Conservation (phyloP, 2,329 filamentous ascomycete species). For the Penicillium vulpinum region DNA sequence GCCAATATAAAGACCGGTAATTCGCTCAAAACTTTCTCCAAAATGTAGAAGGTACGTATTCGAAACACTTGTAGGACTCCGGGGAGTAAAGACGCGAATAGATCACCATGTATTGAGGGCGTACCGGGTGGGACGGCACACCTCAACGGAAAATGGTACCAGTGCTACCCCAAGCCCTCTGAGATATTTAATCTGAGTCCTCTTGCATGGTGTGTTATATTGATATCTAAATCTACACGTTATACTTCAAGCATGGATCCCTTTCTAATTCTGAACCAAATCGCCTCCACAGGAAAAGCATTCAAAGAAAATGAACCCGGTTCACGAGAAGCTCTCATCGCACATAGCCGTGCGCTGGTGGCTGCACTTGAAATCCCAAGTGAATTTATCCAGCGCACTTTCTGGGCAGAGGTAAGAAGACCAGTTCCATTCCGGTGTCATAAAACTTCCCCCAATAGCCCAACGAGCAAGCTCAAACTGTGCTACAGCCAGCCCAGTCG, state of each 20-base stretch:
- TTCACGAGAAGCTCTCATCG: conserved; percentile 40
- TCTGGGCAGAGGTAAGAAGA: conserved; percentile 42
- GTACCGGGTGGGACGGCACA: background rate
- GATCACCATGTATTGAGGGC: background rate
- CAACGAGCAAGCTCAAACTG: background rate
- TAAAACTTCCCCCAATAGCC: background rate
- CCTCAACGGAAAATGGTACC: background rate
- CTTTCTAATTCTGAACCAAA: background rate
- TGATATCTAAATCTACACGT: background rate
- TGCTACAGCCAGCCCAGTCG: background rate
- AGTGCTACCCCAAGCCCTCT: background rate
- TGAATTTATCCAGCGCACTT: conserved; percentile 36
- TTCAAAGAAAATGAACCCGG: conserved; percentile 29
- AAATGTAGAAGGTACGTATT: too few species aligned
- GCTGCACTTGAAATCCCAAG: conserved; percentile 40
- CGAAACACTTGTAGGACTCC: too few species aligned
- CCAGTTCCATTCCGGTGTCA: background rate
- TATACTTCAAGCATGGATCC: background rate
- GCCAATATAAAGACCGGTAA: too few species aligned
- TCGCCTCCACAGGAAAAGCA: background rate
- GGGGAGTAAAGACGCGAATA: background rate
- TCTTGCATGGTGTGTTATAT: background rate
- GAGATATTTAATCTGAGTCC: background rate
- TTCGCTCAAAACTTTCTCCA: too few species aligned
- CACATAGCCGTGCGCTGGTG: conserved; percentile 38